Base-by-base conservation (phyloP, 345 rosid species). In the Hibiscus syriacus region DNA sequence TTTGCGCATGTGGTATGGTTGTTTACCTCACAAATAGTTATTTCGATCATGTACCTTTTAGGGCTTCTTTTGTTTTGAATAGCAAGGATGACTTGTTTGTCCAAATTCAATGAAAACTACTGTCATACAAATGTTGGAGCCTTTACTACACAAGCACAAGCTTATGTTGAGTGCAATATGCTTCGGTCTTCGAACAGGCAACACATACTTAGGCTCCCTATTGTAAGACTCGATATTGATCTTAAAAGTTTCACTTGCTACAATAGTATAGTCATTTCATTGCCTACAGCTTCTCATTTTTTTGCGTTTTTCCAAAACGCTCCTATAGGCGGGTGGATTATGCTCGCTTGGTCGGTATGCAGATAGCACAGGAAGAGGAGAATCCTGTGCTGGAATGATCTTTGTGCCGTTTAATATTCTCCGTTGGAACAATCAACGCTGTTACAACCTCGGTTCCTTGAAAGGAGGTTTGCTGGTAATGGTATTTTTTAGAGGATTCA, bases 121-220 rank as follows among this genome's bases (percentile, higher is more conserved):
- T 45, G 50, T 45, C 19, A 16, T 45, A 1, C 5, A 19, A 19
- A 45, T 45, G 41, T 67, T 94, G 83, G 99, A 94, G 74, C 99
- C 99, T 3, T 36, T 89, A 74, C 85, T 92, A 50, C 99, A 89
- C 78, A 81, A 83, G 79, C 93, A 94, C 85, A 92, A 92, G 83
- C 79, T 89, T 58, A 73, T 84, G 71, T 82, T 91, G 50, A 81
- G 93, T 68, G 89, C 98, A 3, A 30, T 88, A 50, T 89, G 97
- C 82, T 94, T 94, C 14, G 97, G 96, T 10, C 88, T 89, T 68
- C 85, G 99, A 79, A 92, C 99, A 1, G 97, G 99, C 84, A 91
- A 94, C 86, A 94, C 99, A 1, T 91, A 70, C 84, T 69, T 94
- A 88, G 98, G 99, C 66, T 94, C 99, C 49, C 79, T 87, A 66